Evolutionary conservation across 2,329 filamentous ascomycete genomes (phyloP), one percentile per base, ranked within the genome.

Genomic region (Pseudohalonectria lignicola): DNA sequence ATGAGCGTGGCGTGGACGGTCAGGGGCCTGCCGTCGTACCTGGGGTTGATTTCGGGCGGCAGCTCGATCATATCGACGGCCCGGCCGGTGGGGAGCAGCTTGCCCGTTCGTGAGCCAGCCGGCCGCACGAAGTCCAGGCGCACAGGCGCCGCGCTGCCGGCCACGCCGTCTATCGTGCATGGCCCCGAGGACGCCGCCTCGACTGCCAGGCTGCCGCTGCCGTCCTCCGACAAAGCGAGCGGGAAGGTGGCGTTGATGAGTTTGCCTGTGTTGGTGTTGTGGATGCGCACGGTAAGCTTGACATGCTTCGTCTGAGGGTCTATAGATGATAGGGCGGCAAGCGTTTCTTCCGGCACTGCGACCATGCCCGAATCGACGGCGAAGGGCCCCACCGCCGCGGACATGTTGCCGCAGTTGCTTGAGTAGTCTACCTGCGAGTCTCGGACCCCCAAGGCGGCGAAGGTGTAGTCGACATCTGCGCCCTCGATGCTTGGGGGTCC

Each of bases 361-460:
- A 37, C 36, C 9, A 80, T 44, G 3, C 69, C 63, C 18, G 65
- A 54, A 47, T 81, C 71, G 11, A 78, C 61, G 3, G 75, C 76
- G 49, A 74, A 79, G 0, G 82, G 80, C 0, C 80, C 82, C 33
- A 86, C 69, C 0, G 75, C 69, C 30, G 71, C 67, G 5, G 66
- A 74, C 77, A 86, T 81, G 53, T 86, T 86, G n/a, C 82, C 82
- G 51, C 81, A 86, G 48, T 85, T 86, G 18, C 79, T 76, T 0
- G 76, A 74, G 48, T 74, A 69, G 49, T 86, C 81, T 3, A 86
- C 65, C 23, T 62, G 57, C 4, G 62, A 61, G 46, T 79, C 67
- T 37, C 70, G 69, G 39, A 86, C 70, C 3, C 80, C 80, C 6
- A 86, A 62, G 29, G 79, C 75, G 2, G 80, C 72, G 51, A 86